Base-by-base conservation (phyloP, 352 stramenopile species). In the Phytopythium kandeliae region DNA sequence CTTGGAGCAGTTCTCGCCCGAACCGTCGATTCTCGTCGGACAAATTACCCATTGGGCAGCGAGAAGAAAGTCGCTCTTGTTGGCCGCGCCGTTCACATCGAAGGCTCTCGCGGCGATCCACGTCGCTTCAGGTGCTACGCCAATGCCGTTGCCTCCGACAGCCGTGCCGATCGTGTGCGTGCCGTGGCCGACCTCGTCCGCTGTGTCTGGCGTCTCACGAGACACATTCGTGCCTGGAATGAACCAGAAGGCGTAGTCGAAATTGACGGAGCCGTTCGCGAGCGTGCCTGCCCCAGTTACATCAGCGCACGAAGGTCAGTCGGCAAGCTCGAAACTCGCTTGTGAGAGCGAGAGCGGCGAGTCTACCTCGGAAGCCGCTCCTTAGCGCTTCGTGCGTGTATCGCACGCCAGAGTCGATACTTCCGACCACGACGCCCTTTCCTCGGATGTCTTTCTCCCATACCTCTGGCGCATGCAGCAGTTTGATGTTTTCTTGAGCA, bases 241-340 rank as follows among this genome's bases (percentile, higher is more conserved):
- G 50, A 71, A 76, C 44, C 67, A 78, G 41, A 88, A 88, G 10
- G 78, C 52, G 51, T 90, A 88, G 70, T 88, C 78, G 28, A 80
- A 85, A 8, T 59, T 61, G 34, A 81, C 57, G 1, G 57, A 61
- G 2, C 56, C 57, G 19, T 69, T 47, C 9, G 63, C 45, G 24
- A 57, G 63, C 15, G 56, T 66, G 12, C 62, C 55, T 76, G 26
- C n/a, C n/a, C n/a, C n/a, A n/a, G n/a, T n/a, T n/a, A n/a, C n/a
- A n/a, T n/a, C n/a, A n/a, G n/a, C n/a, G n/a, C n/a, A n/a, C n/a
- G n/a, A n/a, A n/a, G n/a, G n/a, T n/a, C n/a, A n/a, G n/a, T n/a
- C n/a, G n/a, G n/a, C n/a, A n/a, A n/a, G n/a, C n/a, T n/a, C n/a
- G n/a, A n/a, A n/a, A n/a, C n/a, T n/a, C n/a, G n/a, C n/a, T n/a